Conservation (phyloP, 2,329 filamentous ascomycete genomes). For the Trichophyton simii region DNA sequence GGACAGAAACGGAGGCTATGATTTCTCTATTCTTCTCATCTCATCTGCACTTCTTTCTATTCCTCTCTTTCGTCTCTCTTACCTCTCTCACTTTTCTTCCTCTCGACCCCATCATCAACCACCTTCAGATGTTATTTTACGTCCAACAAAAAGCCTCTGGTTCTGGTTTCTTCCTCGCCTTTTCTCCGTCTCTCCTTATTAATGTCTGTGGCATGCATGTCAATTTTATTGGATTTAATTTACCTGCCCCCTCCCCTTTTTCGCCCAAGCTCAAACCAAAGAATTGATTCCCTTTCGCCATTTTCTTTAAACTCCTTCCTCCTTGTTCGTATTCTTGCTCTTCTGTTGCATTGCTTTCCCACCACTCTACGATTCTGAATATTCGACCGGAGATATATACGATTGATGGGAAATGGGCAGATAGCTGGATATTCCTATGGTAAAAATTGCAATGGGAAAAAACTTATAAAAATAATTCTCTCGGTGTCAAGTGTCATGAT, state of each 20-base stretch:
- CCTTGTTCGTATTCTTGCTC: no score
- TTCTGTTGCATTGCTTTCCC: not conserved
- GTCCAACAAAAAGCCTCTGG: not conserved
- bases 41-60: not conserved
- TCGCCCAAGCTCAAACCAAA: not conserved
- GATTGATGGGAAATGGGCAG: not conserved
- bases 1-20: not conserved
- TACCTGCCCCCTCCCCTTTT: not conserved
- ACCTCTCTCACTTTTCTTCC: not conserved
- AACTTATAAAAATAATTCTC: not conserved
- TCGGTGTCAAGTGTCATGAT: not conserved
- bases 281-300: not conserved
- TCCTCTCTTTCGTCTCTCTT: not conserved
- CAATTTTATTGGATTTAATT: constrained; percentile 4
- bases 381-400: not conserved
- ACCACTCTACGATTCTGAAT: not conserved
- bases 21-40: not conserved
- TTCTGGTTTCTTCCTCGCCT: not conserved
- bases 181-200: not conserved
- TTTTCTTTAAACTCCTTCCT: not conserved
- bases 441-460: not conserved
- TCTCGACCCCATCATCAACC: not conserved
- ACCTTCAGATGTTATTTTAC: constrained; percentile 3
- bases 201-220: not conserved
- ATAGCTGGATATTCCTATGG: not conserved